phyloP scores from a whole-genome alignment of 768 basidiomycete genomes.

The Mycena crocata region DNA sequence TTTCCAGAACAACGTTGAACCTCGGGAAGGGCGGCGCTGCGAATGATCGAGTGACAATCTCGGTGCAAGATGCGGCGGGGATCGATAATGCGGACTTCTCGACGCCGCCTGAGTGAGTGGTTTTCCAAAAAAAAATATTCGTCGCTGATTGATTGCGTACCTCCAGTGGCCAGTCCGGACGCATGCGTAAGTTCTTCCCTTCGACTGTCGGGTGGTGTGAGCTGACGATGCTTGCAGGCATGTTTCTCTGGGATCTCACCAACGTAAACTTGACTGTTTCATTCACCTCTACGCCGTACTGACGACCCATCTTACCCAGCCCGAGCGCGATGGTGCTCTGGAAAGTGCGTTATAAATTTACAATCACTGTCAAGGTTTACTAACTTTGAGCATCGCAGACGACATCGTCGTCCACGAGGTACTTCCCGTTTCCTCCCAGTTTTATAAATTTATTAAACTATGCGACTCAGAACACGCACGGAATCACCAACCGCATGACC shows the following conservation, averaged over 20 bases:
- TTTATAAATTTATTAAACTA: too few relatives aligned
- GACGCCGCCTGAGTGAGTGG: constrained; percentile 57
- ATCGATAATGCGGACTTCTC: constrained; percentile 57
- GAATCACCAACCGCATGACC: constrained; percentile 13
- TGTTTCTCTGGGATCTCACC: constrained; percentile 35
- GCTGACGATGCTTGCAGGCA: not conserved
- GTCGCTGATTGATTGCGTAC: too few relatives aligned
- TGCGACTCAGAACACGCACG: constrained; percentile 15
- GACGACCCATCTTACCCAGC: too few relatives aligned
- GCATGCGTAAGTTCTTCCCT: not conserved
- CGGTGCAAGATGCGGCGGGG: constrained; percentile 62
- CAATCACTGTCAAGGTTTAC: too few relatives aligned
- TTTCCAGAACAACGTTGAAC: constrained; percentile 72
- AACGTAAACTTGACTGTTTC: too few relatives aligned
- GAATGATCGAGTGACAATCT: constrained; percentile 63
- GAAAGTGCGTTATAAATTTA: too few relatives aligned
- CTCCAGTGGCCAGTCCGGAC: constrained; percentile 22
- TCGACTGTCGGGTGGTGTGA: not conserved
- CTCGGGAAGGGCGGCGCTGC: constrained; percentile 64
- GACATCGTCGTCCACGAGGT: constrained; percentile 61
- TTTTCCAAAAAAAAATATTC: too few relatives aligned
- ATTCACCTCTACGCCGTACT: too few relatives aligned
- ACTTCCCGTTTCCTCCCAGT: too few relatives aligned
- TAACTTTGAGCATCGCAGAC: constrained; percentile 36
- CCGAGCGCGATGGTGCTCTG: constrained; percentile 72